phyloP scores from a whole-genome alignment of 2,329 filamentous ascomycete genomes.

The Aspergillus hortae region DNA sequence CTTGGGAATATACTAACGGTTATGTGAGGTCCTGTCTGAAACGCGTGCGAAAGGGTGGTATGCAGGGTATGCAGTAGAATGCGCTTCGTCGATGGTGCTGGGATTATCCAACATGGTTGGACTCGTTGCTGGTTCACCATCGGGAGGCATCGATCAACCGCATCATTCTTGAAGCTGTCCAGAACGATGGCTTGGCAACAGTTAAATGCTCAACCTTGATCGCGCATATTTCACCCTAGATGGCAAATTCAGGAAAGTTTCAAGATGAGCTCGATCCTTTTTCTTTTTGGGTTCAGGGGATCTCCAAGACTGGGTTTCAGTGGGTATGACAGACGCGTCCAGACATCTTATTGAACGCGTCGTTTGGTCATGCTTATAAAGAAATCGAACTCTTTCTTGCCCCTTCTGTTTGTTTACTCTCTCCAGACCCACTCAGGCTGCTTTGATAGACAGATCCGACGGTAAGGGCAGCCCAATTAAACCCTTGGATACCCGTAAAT shows the following conservation, averaged over 20 bases:
- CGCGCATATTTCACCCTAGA: no score
- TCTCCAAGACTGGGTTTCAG: background rate
- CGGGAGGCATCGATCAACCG: no score
- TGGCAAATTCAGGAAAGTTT: no score
- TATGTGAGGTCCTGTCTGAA: background rate
- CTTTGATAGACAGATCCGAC: background rate
- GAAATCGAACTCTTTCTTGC: background rate
- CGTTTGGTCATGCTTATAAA: background rate
- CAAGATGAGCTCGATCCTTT: no score
- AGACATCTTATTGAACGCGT: background rate
- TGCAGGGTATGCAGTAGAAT: background rate
- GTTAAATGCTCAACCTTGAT: no score
- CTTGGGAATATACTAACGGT: background rate
- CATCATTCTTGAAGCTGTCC: no score
- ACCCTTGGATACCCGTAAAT: background rate
- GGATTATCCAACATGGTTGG: no score
- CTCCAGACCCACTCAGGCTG: background rate
- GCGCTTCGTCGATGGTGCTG: no score
- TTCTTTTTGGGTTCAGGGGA: background rate
- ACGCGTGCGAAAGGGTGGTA: background rate
- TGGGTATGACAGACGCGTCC: background rate
- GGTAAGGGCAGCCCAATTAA: background rate
- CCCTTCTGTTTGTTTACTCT: no score
- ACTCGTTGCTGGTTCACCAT: no score
- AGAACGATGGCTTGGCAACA: no score